Conservation (phyloP, 768 basidiomycete genomes). For the Astraeus odoratus region DNA sequence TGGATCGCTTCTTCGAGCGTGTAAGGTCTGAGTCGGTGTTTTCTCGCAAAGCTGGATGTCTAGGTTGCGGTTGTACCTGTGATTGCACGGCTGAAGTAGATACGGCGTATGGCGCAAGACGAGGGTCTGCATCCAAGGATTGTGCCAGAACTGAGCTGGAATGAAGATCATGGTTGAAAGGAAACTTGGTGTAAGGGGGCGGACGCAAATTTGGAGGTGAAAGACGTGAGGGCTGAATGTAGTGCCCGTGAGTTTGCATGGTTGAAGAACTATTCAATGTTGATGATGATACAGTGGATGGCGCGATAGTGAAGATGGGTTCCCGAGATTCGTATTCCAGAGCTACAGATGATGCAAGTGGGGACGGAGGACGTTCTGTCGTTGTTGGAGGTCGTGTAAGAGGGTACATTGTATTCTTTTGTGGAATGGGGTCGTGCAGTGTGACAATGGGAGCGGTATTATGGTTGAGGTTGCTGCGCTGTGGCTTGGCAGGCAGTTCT, state of each 20-base stretch:
- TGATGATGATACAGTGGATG: constrained; percentile 10
- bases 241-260: neutral
- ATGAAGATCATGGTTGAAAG: neutral
- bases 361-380: neutral
- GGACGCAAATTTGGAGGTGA: neutral
- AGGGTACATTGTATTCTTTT: neutral
- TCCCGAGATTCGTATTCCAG: constrained; percentile 6
- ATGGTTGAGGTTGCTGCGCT: constrained; percentile 19
- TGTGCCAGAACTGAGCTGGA: neutral
- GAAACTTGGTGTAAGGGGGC: neutral
- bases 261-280: constrained; percentile 4
- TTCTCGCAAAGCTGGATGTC: neutral
- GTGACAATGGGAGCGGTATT: neutral
- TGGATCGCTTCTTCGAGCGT: constrained; percentile 3
- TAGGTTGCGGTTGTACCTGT: neutral
- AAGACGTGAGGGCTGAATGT: constrained; percentile 1
- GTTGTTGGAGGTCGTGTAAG: constrained; percentile 1
- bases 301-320: constrained; percentile 7
- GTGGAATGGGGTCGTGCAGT: neutral
- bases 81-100: constrained; percentile 1
- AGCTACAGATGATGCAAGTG: constrained; percentile 4
- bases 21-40: constrained; percentile 1
- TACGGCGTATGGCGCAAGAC: neutral
- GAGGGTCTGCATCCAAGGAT: neutral
- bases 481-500: constrained; percentile 25